Conservation (phyloP, 2,329 filamentous ascomycete genomes). For the Colletotrichum sp. region DNA sequence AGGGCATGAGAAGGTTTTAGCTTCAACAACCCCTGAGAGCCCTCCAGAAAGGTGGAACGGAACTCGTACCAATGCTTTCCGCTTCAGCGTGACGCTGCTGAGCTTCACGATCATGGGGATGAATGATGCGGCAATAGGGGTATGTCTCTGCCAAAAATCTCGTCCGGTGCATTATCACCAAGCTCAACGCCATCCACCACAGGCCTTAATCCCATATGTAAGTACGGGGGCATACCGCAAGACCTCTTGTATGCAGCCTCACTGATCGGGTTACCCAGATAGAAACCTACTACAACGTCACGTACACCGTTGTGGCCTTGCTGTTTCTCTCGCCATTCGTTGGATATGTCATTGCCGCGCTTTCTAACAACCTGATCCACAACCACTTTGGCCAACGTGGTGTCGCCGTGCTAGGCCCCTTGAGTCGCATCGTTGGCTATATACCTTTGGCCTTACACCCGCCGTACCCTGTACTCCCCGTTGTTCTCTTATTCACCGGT, state of each 20-base stretch:
- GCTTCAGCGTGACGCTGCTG: constrained; percentile 64
- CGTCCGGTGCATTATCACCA: neutral
- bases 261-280: neutral
- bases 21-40: neutral
- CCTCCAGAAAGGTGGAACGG: constrained; percentile 66
- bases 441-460: constrained; percentile 70
- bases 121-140: constrained; percentile 71
- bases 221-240: neutral
- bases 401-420: constrained; percentile 68
- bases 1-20: neutral
- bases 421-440: constrained; percentile 69
- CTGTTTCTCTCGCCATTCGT: constrained; percentile 71
- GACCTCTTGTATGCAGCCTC: neutral
- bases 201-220: neutral
- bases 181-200: neutral
- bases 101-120: constrained; percentile 70
- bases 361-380: constrained; percentile 70
- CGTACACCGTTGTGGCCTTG: constrained; percentile 68
- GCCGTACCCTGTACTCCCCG: constrained; percentile 69
- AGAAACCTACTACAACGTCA: constrained; percentile 65
- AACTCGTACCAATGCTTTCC: constrained; percentile 60
- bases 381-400: constrained; percentile 72
- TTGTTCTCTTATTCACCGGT: constrained; percentile 69
- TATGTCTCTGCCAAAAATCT: constrained; percentile 42
- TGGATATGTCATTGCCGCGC: constrained; percentile 68